Evolutionary conservation across 179 eudicot genomes (phyloP).

Genomic region (Spergularia azorica): DNA sequence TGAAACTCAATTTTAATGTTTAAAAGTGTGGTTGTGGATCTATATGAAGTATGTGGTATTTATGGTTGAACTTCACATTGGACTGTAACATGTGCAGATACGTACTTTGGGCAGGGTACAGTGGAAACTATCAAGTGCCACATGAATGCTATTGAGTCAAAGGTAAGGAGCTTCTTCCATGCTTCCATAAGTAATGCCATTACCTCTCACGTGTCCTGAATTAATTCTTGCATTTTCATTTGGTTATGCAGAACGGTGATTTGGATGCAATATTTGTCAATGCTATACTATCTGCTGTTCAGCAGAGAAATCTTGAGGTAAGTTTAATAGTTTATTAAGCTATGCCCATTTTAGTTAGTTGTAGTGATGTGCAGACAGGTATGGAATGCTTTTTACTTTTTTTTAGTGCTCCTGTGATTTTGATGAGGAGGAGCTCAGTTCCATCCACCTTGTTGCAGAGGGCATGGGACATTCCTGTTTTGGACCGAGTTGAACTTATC

Average conservation of each 20-base stretch:
- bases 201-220: neutral
- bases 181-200: neutral
- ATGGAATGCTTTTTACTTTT: neutral
- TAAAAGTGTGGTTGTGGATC: neutral
- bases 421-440: slow-evolving; percentile 8
- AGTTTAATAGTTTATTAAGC: slow-evolving; percentile 27
- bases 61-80: slow-evolving; percentile 2
- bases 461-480: slow-evolving; percentile 83
- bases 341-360: neutral
- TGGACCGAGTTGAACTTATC: slow-evolving; percentile 90
- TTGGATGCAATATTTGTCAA: slow-evolving; percentile 91
- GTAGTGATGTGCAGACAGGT: neutral
- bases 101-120: slow-evolving; percentile 86
- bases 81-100: slow-evolving; percentile 52
- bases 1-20: neutral
- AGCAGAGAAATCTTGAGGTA: slow-evolving; percentile 93
- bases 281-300: slow-evolving; percentile 71
- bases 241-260: slow-evolving; percentile 48
- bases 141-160: slow-evolving; percentile 60
- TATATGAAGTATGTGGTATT: neutral
- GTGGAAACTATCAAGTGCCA: slow-evolving; percentile 72
- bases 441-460: slow-evolving; percentile 46
- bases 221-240: slow-evolving; percentile 21
- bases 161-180: slow-evolving; percentile 45
- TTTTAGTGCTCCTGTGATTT: neutral